Percentiles rank a stretch among this genome's conserved stretches.
Evolutionary conservation across 371 early-diverging fungal species (phyloP).

Genomic region (Rhizopus delemar): DNA sequence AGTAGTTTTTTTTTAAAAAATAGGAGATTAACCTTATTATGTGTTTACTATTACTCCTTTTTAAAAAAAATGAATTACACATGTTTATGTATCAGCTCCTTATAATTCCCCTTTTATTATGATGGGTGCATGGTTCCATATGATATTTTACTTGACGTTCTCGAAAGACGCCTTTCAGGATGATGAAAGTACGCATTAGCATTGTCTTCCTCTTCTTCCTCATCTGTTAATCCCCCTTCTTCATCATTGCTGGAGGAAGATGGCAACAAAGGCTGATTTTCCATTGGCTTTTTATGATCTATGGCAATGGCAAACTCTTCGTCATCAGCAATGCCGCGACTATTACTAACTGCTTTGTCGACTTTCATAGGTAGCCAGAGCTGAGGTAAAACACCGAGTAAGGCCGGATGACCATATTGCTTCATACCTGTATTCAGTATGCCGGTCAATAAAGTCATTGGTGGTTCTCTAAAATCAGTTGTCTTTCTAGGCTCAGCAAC

Average conservation of each 20-base stretch:
- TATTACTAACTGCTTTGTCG: background rate
- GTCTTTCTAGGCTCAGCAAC: conserved; percentile 58
- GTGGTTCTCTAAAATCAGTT: conserved; percentile 70
- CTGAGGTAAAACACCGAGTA: conserved; percentile 71
- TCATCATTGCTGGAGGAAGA: conserved; percentile 15
- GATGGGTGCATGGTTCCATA: conserved; percentile 21
- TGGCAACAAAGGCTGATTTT: conserved; percentile 1
- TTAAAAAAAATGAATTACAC: background rate
- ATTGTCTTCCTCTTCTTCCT: conserved; percentile 35
- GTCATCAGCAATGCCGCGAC: background rate
- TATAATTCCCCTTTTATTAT: too few relatives aligned
- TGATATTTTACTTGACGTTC: conserved; percentile 15
- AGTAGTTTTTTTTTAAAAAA: background rate
- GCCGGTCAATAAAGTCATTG: conserved; percentile 76
- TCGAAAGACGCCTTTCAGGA: conserved; percentile 52
- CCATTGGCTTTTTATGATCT: background rate
- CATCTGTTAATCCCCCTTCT: conserved; percentile 35
- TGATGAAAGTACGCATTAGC: conserved; percentile 58
- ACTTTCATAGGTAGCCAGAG: conserved; percentile 71
- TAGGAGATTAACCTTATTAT: background rate
- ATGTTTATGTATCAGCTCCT: background rate
- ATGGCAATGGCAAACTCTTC: background rate
- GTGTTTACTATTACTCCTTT: too few relatives aligned
- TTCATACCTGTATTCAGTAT: conserved; percentile 78
- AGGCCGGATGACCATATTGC: conserved; percentile 71